Conservation (phyloP, 73 alveolate species). For the Paramecium primaurelia region DNA sequence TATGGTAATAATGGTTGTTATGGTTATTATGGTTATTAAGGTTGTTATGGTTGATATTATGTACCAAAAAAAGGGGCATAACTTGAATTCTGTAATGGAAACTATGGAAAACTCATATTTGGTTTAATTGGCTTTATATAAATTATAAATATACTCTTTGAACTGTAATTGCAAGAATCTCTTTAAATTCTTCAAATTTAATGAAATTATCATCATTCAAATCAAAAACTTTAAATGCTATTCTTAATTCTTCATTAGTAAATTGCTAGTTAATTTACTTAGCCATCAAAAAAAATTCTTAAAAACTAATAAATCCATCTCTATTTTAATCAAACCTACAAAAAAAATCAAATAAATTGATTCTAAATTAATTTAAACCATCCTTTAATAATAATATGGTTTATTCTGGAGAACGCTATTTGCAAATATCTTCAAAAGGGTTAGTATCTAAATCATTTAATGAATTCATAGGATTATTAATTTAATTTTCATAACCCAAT, state of each 20-base stretch:
- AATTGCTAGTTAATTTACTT: neutral
- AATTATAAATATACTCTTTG: neutral
- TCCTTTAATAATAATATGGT: neutral
- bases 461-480: neutral
- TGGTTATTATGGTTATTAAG: too few relatives aligned
- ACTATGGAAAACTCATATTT: neutral
- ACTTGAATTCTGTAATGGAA: neutral
- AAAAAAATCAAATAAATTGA: neutral
- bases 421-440: neutral
- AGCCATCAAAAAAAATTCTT: neutral
- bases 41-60: neutral
- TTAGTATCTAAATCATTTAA: neutral
- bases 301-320: neutral
- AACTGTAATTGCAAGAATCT: neutral
- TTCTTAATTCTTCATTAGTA: neutral
- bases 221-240: constrained; percentile 20
- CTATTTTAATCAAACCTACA: neutral
- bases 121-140: neutral
- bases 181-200: neutral
- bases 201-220: constrained; percentile 27
- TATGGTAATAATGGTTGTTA: neutral
- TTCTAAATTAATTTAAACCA: neutral
- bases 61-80: neutral
- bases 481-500: neutral
- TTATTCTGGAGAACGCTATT: neutral